Conservation (phyloP, 2,329 filamentous ascomycete species). For the Cryphonectria japonica region DNA sequence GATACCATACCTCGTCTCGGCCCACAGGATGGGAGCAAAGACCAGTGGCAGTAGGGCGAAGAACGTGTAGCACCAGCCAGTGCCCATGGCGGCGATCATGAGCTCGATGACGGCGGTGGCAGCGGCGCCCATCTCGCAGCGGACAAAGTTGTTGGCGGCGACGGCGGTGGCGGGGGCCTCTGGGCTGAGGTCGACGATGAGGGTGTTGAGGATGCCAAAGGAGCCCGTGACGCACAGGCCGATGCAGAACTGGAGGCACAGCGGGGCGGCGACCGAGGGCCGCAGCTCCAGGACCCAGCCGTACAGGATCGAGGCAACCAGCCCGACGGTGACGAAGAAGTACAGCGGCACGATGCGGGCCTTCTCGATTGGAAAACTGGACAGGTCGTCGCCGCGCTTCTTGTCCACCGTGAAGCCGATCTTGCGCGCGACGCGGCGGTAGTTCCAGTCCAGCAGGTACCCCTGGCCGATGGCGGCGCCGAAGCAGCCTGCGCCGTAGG, state of each 20-base stretch:
- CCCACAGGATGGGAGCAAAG: constrained; percentile 52
- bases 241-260: constrained; percentile 61
- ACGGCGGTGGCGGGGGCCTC: constrained; percentile 64
- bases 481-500: constrained; percentile 56
- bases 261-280: constrained; percentile 55
- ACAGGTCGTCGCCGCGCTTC: constrained; percentile 58
- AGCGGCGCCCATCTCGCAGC: constrained; percentile 64
- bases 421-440: constrained; percentile 65
- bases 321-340: constrained; percentile 58
- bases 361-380: constrained; percentile 58
- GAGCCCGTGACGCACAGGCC: constrained; percentile 62
- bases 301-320: constrained; percentile 57
- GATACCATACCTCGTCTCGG: constrained; percentile 54
- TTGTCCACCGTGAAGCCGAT: constrained; percentile 64
- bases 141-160: constrained; percentile 65
- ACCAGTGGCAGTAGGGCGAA: constrained; percentile 55
- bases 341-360: constrained; percentile 59
- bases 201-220: constrained; percentile 65
- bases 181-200: constrained; percentile 67
- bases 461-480: constrained; percentile 59
- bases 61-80: constrained; percentile 67
- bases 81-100: constrained; percentile 60
- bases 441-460: constrained; percentile 68
- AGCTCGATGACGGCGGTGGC: constrained; percentile 62
- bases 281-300: constrained; percentile 60